Evolutionary conservation across 352 stramenopile genomes (phyloP).

Genomic region (Pythium brachiatum): DNA sequence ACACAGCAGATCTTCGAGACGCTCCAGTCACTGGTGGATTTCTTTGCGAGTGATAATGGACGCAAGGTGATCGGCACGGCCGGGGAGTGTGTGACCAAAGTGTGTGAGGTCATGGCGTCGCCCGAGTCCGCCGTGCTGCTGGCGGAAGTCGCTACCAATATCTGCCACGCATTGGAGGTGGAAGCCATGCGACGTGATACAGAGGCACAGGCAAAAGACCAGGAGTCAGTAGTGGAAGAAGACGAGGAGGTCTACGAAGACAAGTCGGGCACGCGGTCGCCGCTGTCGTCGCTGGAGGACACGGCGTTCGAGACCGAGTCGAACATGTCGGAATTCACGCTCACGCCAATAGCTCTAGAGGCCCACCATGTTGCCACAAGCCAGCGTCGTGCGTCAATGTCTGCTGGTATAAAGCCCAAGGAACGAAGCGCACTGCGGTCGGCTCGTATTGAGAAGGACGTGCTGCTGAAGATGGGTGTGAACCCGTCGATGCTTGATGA

Average conservation of each 20-base stretch:
- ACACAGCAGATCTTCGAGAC: conserved; percentile 61
- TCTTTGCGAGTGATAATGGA: conserved; percentile 63
- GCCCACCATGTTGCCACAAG: too few species aligned
- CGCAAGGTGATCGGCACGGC: conserved; percentile 53
- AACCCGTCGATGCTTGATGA: conserved; percentile 69
- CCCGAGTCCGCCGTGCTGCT: conserved; percentile 75
- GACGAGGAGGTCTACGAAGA: conserved; percentile 25
- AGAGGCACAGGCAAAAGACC: conserved; percentile 7
- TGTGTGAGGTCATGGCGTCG: conserved; percentile 60
- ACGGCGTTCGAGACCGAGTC: conserved; percentile 64
- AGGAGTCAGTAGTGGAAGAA: conserved; percentile 3
- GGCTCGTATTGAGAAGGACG: conserved; percentile 70
- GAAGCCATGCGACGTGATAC: conserved; percentile 38
- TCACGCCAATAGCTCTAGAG: neutral
- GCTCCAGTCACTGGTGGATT: conserved; percentile 69
- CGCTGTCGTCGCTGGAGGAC: conserved; percentile 46
- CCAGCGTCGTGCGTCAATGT: neutral
- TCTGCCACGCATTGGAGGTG: conserved; percentile 64
- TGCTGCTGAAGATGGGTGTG: conserved; percentile 70
- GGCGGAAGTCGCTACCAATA: conserved; percentile 67
- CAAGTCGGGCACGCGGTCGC: conserved; percentile 32
- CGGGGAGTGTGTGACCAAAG: conserved; percentile 45
- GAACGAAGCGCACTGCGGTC: conserved; percentile 40
- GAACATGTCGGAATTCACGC: conserved; percentile 33
- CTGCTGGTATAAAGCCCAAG: conserved; percentile 12